phyloP scores from a whole-genome alignment of 352 stramenopile genomes.

The Phytophthora cactorum region DNA sequence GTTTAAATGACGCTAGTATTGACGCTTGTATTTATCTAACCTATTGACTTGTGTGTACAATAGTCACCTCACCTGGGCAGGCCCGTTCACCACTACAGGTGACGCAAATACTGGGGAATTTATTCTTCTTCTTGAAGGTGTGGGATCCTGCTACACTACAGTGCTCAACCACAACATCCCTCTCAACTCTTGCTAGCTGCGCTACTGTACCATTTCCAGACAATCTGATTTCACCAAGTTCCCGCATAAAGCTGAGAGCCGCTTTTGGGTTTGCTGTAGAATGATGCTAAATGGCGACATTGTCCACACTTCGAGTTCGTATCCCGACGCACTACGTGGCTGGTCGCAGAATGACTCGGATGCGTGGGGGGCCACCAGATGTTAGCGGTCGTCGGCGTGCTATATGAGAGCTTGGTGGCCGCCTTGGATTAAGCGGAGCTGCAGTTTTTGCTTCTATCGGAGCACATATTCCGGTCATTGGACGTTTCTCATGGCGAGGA shows the following conservation, averaged over 20 bases:
- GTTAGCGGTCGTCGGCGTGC: constrained; percentile 39
- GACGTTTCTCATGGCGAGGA: not conserved
- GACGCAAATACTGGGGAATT: constrained; percentile 53
- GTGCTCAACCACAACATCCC: constrained; percentile 16
- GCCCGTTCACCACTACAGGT: constrained; percentile 41
- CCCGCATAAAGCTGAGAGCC: constrained; percentile 27
- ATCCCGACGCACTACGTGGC: constrained; percentile 5
- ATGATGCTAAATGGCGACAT: constrained; percentile 1
- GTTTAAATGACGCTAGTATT: not conserved
- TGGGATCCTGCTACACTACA: constrained; percentile 54
- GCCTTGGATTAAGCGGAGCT: constrained; percentile 13
- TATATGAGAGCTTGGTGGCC: constrained; percentile 20
- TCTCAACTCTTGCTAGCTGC: constrained; percentile 41
- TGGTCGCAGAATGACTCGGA: constrained; percentile 51
- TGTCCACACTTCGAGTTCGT: not conserved
- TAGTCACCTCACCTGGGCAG: constrained; percentile 33
- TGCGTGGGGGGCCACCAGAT: constrained; percentile 48
- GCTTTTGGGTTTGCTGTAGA: constrained; percentile 49
- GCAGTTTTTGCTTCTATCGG: not conserved
- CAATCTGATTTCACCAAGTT: constrained; percentile 28
- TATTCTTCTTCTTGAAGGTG: constrained; percentile 62
- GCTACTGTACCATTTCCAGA: constrained; percentile 45
- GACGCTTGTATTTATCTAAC: not conserved
- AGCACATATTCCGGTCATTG: constrained; percentile 3
- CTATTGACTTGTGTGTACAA: constrained; percentile 18